Percentiles rank a stretch among this genome's conserved stretches.
phyloP scores from a whole-genome alignment of 305 asterid genomes.

The Rubia peregrina region DNA sequence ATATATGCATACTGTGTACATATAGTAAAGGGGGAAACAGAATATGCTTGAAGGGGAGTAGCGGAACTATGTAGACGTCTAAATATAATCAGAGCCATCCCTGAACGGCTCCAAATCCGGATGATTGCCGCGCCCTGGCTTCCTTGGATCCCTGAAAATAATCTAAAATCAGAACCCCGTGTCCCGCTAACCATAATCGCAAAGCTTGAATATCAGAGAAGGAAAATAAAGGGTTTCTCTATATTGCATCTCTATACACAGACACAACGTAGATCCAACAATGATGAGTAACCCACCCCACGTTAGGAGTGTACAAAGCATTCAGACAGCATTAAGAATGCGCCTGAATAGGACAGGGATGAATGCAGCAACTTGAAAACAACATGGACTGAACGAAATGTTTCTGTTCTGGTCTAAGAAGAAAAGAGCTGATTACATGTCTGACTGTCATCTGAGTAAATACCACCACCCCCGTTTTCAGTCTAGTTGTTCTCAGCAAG shows the following conservation, averaged over 20 bases:
- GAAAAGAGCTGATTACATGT: too few species aligned
- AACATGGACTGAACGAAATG: not conserved
- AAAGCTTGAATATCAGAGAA: not conserved
- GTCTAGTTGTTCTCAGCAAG: too few species aligned
- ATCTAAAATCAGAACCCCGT: not conserved
- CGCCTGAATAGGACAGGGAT: too few species aligned
- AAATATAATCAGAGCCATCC: conserved; percentile 43
- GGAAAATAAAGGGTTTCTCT: not conserved
- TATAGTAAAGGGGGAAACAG: not conserved
- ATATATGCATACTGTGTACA: not conserved
- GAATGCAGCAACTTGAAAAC: too few species aligned
- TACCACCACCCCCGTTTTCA: too few species aligned
- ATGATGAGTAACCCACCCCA: too few species aligned
- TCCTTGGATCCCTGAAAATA: conserved; percentile 41
- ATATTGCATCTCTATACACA: too few species aligned
- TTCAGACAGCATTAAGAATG: too few species aligned
- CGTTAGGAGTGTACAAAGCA: too few species aligned
- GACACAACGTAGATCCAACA: too few species aligned
- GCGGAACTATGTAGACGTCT: not conserved
- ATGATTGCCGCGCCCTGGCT: conserved; percentile 49
- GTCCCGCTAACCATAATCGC: not conserved
- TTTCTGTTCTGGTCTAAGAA: too few species aligned
- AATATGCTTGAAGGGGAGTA: not conserved
- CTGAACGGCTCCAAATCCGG: conserved; percentile 64
- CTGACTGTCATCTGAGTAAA: too few species aligned